These are phyloP conservation scores for Trichoderma aggressivum DNA, from an alignment of 2,329 filamentous ascomycete genomes.

Conservation along the genomic window DNA sequence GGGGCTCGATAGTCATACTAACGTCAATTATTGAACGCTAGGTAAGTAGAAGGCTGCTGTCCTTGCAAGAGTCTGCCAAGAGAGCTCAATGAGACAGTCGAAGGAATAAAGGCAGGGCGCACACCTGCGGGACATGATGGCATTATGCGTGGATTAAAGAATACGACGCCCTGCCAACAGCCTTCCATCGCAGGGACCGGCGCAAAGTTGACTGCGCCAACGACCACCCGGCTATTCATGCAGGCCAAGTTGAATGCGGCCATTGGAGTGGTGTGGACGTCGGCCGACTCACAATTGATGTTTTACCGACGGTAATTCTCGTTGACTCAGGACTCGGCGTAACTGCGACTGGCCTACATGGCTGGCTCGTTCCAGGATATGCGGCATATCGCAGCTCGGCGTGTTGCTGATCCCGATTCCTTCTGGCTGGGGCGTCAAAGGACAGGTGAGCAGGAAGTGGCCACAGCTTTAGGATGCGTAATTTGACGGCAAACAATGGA, in stretches of 20 bases:
- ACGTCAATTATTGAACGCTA: neutral
- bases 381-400: neutral
- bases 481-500: neutral
- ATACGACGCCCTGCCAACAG: constrained; percentile 2
- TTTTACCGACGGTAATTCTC: neutral
- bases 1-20: neutral
- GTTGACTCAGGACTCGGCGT: neutral
- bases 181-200: neutral
- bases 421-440: neutral
- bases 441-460: neutral
- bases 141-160: constrained; percentile 3
- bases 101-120: neutral
- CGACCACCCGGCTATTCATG: neutral
- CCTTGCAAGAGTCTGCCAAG: neutral
- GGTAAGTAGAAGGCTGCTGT: neutral
- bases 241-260: neutral
- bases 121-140: neutral
- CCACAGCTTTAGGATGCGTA: neutral
- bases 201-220: neutral
- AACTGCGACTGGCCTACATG: neutral
- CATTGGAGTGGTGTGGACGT: neutral
- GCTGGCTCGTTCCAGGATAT: neutral
- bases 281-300: neutral
- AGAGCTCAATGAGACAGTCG: neutral
- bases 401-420: neutral